phyloP scores from a whole-genome alignment of 768 basidiomycete species.

The Cystobasidium onofrii region DNA sequence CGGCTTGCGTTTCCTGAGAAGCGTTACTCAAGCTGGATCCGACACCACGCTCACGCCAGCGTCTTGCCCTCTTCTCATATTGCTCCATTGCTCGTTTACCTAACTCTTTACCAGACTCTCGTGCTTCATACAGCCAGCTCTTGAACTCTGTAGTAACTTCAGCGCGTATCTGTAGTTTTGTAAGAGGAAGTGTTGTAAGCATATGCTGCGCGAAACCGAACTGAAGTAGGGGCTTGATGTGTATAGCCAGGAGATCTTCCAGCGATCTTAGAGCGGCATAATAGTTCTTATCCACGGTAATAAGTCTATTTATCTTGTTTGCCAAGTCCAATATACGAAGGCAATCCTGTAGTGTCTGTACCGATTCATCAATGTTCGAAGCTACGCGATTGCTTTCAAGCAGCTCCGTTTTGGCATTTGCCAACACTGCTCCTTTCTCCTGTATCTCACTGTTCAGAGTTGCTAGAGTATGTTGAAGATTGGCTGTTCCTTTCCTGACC shows the following conservation, averaged over 20 bases:
- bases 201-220: constrained; percentile 90
- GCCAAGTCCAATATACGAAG: constrained; percentile 86
- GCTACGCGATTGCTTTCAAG: constrained; percentile 87
- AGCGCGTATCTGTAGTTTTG: constrained; percentile 79
- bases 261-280: constrained; percentile 77
- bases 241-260: constrained; percentile 73
- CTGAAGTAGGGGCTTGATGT: constrained; percentile 78
- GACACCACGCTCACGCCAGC: constrained; percentile 61
- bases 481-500: constrained; percentile 91
- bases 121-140: constrained; percentile 90
- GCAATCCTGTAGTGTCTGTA: constrained; percentile 88
- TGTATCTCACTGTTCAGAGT: constrained; percentile 78
- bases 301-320: constrained; percentile 83
- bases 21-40: constrained; percentile 69
- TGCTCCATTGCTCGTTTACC: constrained; percentile 79
- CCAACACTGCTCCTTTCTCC: constrained; percentile 56
- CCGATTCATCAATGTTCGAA: constrained; percentile 87
- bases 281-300: constrained; percentile 89
- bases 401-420: constrained; percentile 62
- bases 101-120: constrained; percentile 76
- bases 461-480: constrained; percentile 82
- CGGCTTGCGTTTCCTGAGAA: constrained; percentile 67
- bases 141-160: constrained; percentile 91
- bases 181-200: constrained; percentile 79
- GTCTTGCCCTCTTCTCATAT: constrained; percentile 72